phyloP scores from a whole-genome alignment of 2,329 filamentous ascomycete genomes.

The Aspergillus ustus region DNA sequence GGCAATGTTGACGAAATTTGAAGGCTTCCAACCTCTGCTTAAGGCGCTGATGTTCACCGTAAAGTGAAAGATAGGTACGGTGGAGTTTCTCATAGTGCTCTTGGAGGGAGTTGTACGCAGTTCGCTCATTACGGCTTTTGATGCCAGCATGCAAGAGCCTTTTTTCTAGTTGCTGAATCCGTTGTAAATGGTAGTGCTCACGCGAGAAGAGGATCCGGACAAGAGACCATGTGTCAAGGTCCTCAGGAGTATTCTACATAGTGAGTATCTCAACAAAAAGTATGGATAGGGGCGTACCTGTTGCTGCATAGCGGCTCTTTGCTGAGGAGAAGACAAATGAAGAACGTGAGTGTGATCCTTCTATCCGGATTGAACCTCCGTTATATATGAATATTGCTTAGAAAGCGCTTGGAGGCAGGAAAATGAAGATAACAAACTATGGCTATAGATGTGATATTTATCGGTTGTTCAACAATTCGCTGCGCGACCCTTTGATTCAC shows the following conservation, averaged over 20 bases:
- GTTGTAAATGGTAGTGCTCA: background rate
- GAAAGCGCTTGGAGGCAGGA: no score
- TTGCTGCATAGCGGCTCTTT: background rate
- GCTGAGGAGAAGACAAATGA: no score
- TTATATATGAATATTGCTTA: no score
- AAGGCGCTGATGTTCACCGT: background rate
- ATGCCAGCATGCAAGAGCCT: background rate
- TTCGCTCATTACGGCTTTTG: background rate
- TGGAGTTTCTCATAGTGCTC: background rate
- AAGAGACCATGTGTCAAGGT: background rate
- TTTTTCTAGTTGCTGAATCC: background rate
- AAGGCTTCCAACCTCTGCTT: background rate
- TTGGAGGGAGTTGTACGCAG: background rate
- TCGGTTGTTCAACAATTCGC: no score
- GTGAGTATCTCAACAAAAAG: background rate
- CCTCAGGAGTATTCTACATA: background rate
- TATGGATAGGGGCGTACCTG: background rate
- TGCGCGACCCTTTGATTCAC: no score
- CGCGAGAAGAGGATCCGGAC: background rate
- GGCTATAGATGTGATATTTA: no score
- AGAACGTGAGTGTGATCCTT: no score
- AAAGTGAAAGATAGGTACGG: background rate
- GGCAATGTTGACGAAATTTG: background rate
- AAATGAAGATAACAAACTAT: no score
- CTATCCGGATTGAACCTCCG: no score